Conservation (phyloP, 2,329 filamentous ascomycete species). For the Xylariales sp. region DNA sequence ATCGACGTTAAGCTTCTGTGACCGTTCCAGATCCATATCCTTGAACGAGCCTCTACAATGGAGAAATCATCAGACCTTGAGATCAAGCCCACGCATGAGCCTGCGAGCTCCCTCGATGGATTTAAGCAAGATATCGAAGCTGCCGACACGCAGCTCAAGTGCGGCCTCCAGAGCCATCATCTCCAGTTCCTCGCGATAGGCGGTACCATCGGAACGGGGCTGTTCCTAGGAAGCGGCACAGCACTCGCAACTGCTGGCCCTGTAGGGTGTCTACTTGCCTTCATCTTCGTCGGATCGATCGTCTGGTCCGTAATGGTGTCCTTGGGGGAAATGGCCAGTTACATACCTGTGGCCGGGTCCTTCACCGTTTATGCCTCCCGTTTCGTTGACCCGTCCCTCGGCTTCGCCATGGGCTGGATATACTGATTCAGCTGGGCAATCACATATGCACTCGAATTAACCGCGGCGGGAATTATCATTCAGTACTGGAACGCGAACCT, state of each 20-base stretch:
- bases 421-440: slow-evolving; percentile 76
- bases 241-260: slow-evolving; percentile 62
- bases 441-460: slow-evolving; percentile 69
- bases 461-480: slow-evolving; percentile 68
- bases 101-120: slow-evolving; percentile 7
- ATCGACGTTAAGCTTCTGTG: no score
- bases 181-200: slow-evolving; percentile 33
- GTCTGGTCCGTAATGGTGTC: slow-evolving; percentile 72
- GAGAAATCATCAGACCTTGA: slow-evolving; percentile 1
- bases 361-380: slow-evolving; percentile 74
- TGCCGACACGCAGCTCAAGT: slow-evolving; percentile 26
- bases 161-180: slow-evolving; percentile 27
- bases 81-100: slow-evolving; percentile 5
- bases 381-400: slow-evolving; percentile 64
- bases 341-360: slow-evolving; percentile 70
- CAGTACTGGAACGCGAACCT: slow-evolving; percentile 65
- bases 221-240: slow-evolving; percentile 64
- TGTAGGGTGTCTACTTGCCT: slow-evolving; percentile 62
- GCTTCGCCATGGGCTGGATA: slow-evolving; percentile 77
- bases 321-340: slow-evolving; percentile 70
- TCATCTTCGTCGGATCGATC: slow-evolving; percentile 64
- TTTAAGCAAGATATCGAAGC: slow-evolving; percentile 22
- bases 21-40: no score
- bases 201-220: slow-evolving; percentile 67
- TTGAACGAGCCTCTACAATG: no score